Evolutionary conservation across 768 basidiomycete genomes (phyloP).

Genomic region (Erythrobasidium yunnanense): DNA sequence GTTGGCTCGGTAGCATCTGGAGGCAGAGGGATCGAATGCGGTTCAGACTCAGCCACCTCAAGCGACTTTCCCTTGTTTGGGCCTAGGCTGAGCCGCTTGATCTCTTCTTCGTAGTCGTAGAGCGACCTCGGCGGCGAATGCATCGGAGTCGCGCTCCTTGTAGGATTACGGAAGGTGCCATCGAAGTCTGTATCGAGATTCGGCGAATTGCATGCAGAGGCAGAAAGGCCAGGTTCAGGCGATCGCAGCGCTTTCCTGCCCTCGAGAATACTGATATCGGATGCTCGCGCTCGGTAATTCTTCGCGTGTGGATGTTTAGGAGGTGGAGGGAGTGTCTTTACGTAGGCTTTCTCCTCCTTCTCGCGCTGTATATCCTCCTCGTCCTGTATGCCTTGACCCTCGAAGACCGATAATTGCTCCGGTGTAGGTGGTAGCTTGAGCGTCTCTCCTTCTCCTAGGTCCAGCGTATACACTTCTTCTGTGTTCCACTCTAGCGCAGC

Average conservation of each 20-base stretch:
- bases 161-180: no score
- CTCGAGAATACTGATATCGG: not conserved
- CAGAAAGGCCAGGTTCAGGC: not conserved
- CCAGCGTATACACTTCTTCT: constrained; percentile 15
- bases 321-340: constrained; percentile 8
- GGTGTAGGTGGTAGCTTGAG: constrained; percentile 39
- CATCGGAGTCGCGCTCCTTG: no score
- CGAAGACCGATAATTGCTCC: constrained; percentile 28
- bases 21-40: no score
- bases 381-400: constrained; percentile 27
- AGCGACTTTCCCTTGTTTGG: no score
- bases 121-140: no score
- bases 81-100: no score
- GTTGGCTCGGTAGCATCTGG: not conserved
- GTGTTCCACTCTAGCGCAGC: constrained; percentile 26
- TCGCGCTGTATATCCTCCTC: constrained; percentile 26
- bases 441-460: constrained; percentile 35
- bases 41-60: no score
- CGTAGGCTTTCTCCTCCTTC: not conserved
- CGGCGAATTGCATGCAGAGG: not conserved
- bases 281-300: not conserved
- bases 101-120: no score
- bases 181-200: no score
- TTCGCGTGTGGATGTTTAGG: not conserved
- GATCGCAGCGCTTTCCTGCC: not conserved